These are phyloP conservation scores for Backusella circina DNA, from an alignment of 192 early-diverging fungal species.

Conservation along the genomic window DNA sequence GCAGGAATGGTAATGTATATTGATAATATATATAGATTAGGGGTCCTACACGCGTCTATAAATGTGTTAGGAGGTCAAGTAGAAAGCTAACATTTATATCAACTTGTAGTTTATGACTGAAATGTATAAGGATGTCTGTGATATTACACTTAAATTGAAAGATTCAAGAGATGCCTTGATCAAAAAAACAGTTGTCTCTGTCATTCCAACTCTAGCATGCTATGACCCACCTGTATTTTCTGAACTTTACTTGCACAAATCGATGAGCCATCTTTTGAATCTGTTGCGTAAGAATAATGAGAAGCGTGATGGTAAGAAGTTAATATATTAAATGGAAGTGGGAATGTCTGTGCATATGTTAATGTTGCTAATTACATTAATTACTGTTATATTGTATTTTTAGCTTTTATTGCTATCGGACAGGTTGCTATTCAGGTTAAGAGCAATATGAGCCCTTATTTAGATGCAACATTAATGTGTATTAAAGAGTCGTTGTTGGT, in stretches of 20 bases:
- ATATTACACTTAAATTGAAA: constrained; percentile 71
- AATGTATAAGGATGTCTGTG: constrained; percentile 70
- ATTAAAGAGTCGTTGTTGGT: constrained; percentile 72
- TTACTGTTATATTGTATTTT: neutral
- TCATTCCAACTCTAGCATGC: constrained; percentile 80
- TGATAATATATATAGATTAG: neutral
- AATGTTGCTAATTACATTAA: neutral
- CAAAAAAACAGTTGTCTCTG: constrained; percentile 73
- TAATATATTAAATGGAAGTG: neutral
- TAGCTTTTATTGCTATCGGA: constrained; percentile 84
- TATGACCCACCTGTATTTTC: constrained; percentile 75
- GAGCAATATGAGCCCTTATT: constrained; percentile 71
- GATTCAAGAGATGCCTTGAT: constrained; percentile 79
- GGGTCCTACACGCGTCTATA: neutral
- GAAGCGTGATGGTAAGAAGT: constrained; percentile 38
- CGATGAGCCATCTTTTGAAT: constrained; percentile 69
- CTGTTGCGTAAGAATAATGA: constrained; percentile 73
- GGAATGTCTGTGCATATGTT: neutral
- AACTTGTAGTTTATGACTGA: constrained; percentile 76
- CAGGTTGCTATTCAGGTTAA: constrained; percentile 78
- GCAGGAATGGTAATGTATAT: constrained; percentile 79
- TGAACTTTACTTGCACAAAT: constrained; percentile 63
- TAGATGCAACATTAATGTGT: constrained; percentile 71
- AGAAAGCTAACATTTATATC: neutral
- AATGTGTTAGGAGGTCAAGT: neutral